Conservation (phyloP, 2,329 filamentous ascomycete genomes). For the Penicillium sp. region DNA sequence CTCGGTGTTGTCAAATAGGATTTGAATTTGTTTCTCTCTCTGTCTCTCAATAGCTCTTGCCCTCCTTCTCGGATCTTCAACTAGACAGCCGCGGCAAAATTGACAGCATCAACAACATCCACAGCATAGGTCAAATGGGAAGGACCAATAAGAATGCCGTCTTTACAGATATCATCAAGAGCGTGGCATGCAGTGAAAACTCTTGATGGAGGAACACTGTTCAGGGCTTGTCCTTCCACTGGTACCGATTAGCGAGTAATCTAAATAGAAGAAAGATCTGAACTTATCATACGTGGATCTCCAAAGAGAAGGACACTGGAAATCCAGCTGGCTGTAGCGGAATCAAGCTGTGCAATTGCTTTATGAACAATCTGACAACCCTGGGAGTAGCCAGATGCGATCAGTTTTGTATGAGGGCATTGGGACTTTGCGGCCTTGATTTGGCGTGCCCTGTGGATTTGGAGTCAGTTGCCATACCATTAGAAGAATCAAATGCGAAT, state of each 20-base stretch:
- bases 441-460: constrained; percentile 22
- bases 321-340: constrained; percentile 24
- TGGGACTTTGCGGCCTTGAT: constrained; percentile 21
- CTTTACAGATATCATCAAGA: constrained; percentile 27
- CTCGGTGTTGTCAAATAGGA: too few relatives aligned
- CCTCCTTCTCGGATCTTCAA: too few relatives aligned
- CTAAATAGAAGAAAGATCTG: background rate
- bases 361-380: constrained; percentile 30
- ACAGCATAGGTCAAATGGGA: constrained; percentile 29
- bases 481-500: background rate
- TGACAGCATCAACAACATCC: constrained; percentile 24
- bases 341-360: constrained; percentile 21
- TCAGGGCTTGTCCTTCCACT: constrained; percentile 11
- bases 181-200: constrained; percentile 26
- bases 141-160: constrained; percentile 27
- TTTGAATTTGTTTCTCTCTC: too few relatives aligned
- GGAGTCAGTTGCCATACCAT: background rate
- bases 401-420: constrained; percentile 30
- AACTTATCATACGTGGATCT: constrained; percentile 23
- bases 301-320: constrained; percentile 29
- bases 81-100: constrained; percentile 10
- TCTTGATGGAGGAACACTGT: constrained; percentile 21
- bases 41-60: too few relatives aligned
- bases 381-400: constrained; percentile 29
- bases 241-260: background rate